Evolutionary conservation across 345 rosid genomes (phyloP), one percentile per base, ranked within the genome.

Genomic region (Gossypium ekmanianum): DNA sequence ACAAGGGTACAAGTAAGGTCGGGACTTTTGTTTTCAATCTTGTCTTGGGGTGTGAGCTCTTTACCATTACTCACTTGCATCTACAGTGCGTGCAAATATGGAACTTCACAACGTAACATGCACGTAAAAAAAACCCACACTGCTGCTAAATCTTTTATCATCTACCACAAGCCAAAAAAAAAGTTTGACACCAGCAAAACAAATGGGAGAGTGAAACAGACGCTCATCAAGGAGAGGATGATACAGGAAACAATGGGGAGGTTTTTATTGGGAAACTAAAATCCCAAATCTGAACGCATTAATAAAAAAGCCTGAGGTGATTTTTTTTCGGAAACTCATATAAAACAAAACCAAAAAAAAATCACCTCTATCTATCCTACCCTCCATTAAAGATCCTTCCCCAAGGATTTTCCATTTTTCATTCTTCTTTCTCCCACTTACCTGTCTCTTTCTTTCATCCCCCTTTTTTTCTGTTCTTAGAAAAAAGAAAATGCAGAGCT

Each of bases 191-290:
- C 41, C 41, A 34, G 41, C 41, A 5, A 5, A 34, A 34, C 41
- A 5, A 34, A 34, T 34, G 71, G 54, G 56, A 68, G 56, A 68
- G 71, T 68, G 71, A 20, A 47, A 12, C 16, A 11, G 27, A 70
- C 73, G 61, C 61, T 34, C 57, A 45, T 47, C 14, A 7, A 22
- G 2, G 63, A 34, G 68, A 72, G 65, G 62, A 7, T 43, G 41
- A 43, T 12, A 14, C 14, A 14, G 62, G 68, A 75, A 73, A 78
- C 78, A 59, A 81, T 55, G 63, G 82, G 78, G 74, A 34, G 41
- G 41, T 5, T 68, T 24, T 74, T 77, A 80, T 88, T 74, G 97
- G 92, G 90, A 92, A 90, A 85, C 98, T 89, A 82, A 91, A 92
- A 86, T 88, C 91, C 87, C 85, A 78, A 78, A 86, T 77, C 91